A percentile compares a stretch with the other conserved stretches of the same genome.
phyloP scores from a whole-genome alignment of 225 moss, liverwort and hornwort species.

The Rhytidiadelphus loreus region DNA sequence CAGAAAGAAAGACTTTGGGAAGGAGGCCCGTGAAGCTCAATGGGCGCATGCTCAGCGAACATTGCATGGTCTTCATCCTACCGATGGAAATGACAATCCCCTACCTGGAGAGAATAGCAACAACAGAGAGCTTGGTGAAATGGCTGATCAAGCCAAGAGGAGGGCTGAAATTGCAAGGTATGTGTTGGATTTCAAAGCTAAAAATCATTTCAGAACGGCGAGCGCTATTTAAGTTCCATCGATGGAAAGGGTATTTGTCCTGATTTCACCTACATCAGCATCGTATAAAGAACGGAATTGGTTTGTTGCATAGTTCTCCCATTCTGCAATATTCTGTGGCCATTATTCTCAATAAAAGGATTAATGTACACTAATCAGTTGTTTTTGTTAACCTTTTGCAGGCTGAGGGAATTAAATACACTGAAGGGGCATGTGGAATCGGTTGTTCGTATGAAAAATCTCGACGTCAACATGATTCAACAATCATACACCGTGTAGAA shows the following conservation, averaged over 20 bases:
- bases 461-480: constrained; percentile 81
- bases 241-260: neutral
- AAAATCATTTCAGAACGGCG: neutral
- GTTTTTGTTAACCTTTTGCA: neutral
- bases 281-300: neutral
- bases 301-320: neutral
- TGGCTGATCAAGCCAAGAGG: constrained; percentile 40
- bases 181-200: neutral
- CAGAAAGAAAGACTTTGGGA: constrained; percentile 71
- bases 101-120: neutral
- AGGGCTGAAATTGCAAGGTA: constrained; percentile 48
- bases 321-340: neutral
- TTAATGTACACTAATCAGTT: neutral
- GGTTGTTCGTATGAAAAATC: constrained; percentile 75
- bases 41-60: constrained; percentile 91
- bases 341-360: neutral
- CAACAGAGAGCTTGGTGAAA: constrained; percentile 20
- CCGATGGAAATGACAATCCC: constrained; percentile 5
- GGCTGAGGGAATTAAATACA: constrained; percentile 69
- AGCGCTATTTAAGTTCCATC: neutral
- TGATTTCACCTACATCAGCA: neutral
- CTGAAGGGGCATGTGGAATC: constrained; percentile 88
- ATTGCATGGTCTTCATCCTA: constrained; percentile 68
- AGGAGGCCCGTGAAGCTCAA: constrained; percentile 77
- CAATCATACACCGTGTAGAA: constrained; percentile 69